Percentiles rank a stretch among this genome's conserved stretches.
Conservation (phyloP, 2,329 filamentous ascomycete genomes). For the Simplicillium sp. region DNA sequence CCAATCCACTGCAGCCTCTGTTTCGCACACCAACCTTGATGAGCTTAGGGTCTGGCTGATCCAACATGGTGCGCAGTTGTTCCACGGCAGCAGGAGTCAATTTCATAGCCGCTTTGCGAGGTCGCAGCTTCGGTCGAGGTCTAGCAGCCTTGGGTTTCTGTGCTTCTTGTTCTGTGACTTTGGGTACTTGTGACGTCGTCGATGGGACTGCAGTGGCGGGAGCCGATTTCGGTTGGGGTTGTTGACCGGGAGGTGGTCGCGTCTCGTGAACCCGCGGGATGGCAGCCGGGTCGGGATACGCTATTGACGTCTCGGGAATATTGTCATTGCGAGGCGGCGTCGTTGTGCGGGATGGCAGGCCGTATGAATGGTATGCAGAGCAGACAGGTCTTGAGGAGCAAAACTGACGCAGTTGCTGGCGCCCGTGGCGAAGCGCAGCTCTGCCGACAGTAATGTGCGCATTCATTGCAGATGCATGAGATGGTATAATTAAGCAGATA, state of each 20-base stretch:
- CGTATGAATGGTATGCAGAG: slow-evolving; percentile 41
- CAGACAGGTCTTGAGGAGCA: slow-evolving; percentile 22
- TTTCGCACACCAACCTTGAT: slow-evolving; percentile 94
- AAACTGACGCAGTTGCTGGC: slow-evolving; percentile 31
- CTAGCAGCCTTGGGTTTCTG: slow-evolving; percentile 51
- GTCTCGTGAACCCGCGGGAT: slow-evolving; percentile 45
- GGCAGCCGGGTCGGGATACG: slow-evolving; percentile 24
- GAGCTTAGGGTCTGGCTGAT: slow-evolving; percentile 81
- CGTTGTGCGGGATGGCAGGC: slow-evolving; percentile 32
- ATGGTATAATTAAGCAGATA: background rate
- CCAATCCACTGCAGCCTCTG: slow-evolving; percentile 83
- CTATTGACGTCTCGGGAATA: slow-evolving; percentile 36
- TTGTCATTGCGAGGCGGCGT: slow-evolving; percentile 31
- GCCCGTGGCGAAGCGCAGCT: slow-evolving; percentile 28
- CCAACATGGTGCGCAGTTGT: slow-evolving; percentile 67
- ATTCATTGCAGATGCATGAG: slow-evolving; percentile 30
- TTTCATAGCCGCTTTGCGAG: slow-evolving; percentile 86
- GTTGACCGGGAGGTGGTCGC: slow-evolving; percentile 26
- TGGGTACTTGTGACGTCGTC: slow-evolving; percentile 19
- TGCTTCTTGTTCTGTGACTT: slow-evolving; percentile 52
- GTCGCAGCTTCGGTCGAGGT: slow-evolving; percentile 29
- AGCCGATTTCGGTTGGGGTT: slow-evolving; percentile 7
- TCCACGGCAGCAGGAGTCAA: slow-evolving; percentile 72
- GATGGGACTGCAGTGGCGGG: slow-evolving; percentile 5
- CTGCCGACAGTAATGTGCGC: slow-evolving; percentile 28